Evolutionary conservation across 257 asterid genomes (phyloP), one percentile per base, ranked within the genome.

Genomic region (Plantago major): DNA sequence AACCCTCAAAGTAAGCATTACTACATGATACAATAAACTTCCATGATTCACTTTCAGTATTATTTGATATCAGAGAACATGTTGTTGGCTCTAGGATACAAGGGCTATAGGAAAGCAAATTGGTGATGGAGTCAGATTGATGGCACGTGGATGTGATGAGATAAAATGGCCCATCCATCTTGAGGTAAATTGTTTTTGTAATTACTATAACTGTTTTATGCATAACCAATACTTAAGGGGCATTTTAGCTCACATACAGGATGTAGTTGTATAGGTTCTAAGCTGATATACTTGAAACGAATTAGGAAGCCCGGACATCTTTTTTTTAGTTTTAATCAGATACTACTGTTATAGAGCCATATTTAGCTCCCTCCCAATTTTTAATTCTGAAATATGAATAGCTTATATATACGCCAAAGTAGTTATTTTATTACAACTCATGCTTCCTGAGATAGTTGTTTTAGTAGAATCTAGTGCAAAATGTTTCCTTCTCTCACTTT

Each of bases 41-140:
- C 55, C 48, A 26, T 71, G 55, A 43, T 54, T 60, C 19, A 52
- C 50, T 40, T 59, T 44, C 43, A 11, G 44, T 57, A 55, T 60
- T 55, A 11, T 45, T 61, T 70, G 74, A 71, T 58, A 51, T 67
- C 17, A 49, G 19, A 46, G 62, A 55, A 26, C 17, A 17, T 55
- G 13, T 38, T 28, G 43, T 68, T 46, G 58, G 62, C 55, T 46
- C 73, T 58, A 89, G 99, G 96, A 89, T 73, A 64, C 81, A 0
- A 89, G 90, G 55, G 99, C 99, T 22, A 76, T 93, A 62, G 97
- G 97, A 68, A 93, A 93, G 82, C 91, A 89, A 69, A 93, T 93
- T 65, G 74, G 62, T 78, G 97, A 87, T 55, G 96, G 99, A 61
- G 96, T 90, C 57, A 70, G 97, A 73, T 63, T 89, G 74, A 87